phyloP scores from a whole-genome alignment of 495 filamentous ascomycete species.

The Tuber magnatum region DNA sequence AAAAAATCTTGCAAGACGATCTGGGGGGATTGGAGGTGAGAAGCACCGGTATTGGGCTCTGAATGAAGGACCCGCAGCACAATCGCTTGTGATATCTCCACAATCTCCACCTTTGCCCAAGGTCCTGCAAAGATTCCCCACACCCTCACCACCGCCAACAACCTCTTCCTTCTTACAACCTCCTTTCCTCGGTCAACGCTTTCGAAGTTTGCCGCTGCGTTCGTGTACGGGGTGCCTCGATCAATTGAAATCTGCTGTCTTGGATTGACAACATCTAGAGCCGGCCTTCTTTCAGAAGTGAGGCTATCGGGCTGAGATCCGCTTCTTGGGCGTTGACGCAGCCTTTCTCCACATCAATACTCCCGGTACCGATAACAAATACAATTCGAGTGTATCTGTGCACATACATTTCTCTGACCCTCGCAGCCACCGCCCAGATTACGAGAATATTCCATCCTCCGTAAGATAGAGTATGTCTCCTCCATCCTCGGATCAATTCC shows the following conservation, averaged over 20 bases:
- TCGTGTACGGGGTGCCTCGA: not conserved
- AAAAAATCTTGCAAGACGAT: not conserved
- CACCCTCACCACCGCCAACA: not conserved
- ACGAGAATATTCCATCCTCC: not conserved
- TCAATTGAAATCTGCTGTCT: not conserved
- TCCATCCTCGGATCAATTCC: not conserved
- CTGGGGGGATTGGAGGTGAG: not conserved
- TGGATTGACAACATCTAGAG: not conserved
- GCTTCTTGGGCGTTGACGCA: not conserved
- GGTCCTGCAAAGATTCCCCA: not conserved
- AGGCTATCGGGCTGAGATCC: conserved; percentile 3
- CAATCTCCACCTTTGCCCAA: not conserved
- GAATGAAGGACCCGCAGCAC: not conserved
- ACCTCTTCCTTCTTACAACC: not conserved
- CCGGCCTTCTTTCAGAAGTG: not conserved
- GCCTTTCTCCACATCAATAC: not conserved
- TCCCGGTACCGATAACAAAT: not conserved
- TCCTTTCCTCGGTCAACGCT: not conserved
- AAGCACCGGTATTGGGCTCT: not conserved
- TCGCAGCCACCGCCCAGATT: not conserved
- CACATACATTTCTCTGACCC: not conserved
- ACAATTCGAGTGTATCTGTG: not conserved
- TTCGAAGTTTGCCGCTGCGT: not conserved
- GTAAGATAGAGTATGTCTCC: not conserved
- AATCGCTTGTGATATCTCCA: not conserved